These are phyloP conservation scores for Penicillium sp. DNA, from an alignment of 2,329 filamentous ascomycete species.

Conservation along the genomic window DNA sequence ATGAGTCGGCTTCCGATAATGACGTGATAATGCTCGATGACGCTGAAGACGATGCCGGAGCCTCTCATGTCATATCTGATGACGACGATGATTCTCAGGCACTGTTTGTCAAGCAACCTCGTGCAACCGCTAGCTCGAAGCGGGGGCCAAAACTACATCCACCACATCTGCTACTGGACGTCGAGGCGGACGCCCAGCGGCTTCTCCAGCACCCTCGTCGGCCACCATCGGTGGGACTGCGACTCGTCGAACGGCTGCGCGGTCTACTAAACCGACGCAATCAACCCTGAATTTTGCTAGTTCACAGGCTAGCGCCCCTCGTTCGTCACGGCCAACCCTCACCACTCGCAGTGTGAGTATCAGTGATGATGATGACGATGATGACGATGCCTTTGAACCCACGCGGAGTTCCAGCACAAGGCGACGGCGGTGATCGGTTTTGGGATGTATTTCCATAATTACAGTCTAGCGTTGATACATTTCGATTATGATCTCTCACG, in stretches of 20 bases:
- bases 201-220: slow-evolving; percentile 34
- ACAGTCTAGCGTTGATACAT: not conserved
- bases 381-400: slow-evolving; percentile 46
- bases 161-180: slow-evolving; percentile 21
- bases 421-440: slow-evolving; percentile 22
- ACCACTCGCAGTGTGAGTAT: slow-evolving; percentile 33
- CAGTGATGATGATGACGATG: slow-evolving; percentile 40
- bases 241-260: slow-evolving; percentile 23
- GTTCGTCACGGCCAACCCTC: slow-evolving; percentile 26
- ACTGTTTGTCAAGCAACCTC: slow-evolving; percentile 40
- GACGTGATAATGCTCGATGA: slow-evolving; percentile 41
- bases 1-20: slow-evolving; percentile 34
- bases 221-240: slow-evolving; percentile 27
- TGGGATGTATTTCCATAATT: not conserved
- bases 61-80: slow-evolving; percentile 26
- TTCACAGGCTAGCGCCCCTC: slow-evolving; percentile 34
- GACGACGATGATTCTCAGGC: slow-evolving; percentile 37
- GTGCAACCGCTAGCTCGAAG: slow-evolving; percentile 21
- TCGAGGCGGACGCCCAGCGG: slow-evolving; percentile 24
- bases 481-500: not conserved
- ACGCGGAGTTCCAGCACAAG: slow-evolving; percentile 22
- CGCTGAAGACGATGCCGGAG: slow-evolving; percentile 27
- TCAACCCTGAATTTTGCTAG: slow-evolving; percentile 41
- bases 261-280: slow-evolving; percentile 32
- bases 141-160: slow-evolving; percentile 21